Base-by-base conservation (phyloP, 768 basidiomycete genomes). In the Mycena vitilis region DNA sequence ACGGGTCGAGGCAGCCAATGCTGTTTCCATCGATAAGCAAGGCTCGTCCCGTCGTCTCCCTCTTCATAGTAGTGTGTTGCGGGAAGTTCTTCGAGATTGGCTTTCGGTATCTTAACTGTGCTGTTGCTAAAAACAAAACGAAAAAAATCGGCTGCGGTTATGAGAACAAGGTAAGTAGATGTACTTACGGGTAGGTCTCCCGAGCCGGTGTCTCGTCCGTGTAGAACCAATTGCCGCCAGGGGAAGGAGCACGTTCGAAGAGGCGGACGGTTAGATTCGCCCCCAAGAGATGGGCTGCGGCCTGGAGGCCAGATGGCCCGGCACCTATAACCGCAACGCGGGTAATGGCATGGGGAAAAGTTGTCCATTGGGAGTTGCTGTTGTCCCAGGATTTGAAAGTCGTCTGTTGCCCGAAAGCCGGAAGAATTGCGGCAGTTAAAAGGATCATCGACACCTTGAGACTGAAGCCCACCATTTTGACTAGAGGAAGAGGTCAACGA, bases 221-320 rank as follows among this genome's bases (percentile, higher is more conserved):
- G 52, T 70, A 73, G 36, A 73, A 69, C 74, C 72, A 74, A 42
- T 68, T 73, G 4, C 72, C 74, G 8, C 74, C 74, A 5, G 73
- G 74, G 37, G 60, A 62, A 10, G 70, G 70, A 13, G 73, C 69
- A n/a, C 68, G 72, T 12, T 74, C 73, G 55, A 73, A 74, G 3
- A 73, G 65, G 5, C 72, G 72, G n/a, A 74, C 72, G 22, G 57
- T 61, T 18, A 74, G 45, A 34, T 69, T 66, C 0, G 48, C 23
- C 2, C 44, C 42, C 1, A 52, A n/a, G 2, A 74, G 58, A 12
- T 56, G 23, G 18, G 69, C 64, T 2, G 71, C 71, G 6, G 73
- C 71, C 45, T 71, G 71, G 9, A 70, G 68, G 5, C 71, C 68
- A 6, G 68, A 45, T 22, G 71, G 73, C 7, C 73, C 73, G 1